Conservation (phyloP, 2,329 filamentous ascomycete genomes). For the Westerdykella ornata region DNA sequence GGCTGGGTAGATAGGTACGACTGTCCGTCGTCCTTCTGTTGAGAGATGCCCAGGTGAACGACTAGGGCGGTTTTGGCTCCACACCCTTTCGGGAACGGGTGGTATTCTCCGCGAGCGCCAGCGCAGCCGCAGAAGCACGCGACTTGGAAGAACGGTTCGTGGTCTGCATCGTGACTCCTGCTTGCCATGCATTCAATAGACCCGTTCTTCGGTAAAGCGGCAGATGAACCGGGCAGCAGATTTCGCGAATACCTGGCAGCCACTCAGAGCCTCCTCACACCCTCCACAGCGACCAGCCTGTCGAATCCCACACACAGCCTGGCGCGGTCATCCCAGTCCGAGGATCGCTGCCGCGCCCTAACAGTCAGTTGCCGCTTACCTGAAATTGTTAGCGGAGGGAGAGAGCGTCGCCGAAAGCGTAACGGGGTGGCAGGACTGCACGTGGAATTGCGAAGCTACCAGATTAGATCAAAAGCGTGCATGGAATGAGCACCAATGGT, state of each 20-base stretch:
- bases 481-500: conserved; percentile 18
- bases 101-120: conserved; percentile 15
- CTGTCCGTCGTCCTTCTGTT: conserved; percentile 7
- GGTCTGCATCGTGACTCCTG: conserved; percentile 4
- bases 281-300: conserved; percentile 11
- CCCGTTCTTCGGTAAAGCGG: conserved; percentile 16
- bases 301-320: conserved; percentile 6
- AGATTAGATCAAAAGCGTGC: conserved; percentile 9
- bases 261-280: conserved; percentile 10
- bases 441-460: conserved; percentile 16
- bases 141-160: conserved; percentile 11
- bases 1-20: conserved; percentile 3
- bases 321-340: conserved; percentile 3
- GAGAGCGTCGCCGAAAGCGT: conserved; percentile 10
- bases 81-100: conserved; percentile 18
- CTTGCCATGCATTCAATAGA: conserved; percentile 8
- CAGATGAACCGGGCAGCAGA: conserved; percentile 12
- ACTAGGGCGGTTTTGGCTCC: conserved; percentile 8
- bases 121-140: conserved; percentile 9
- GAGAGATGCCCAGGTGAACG: conserved; percentile 9
- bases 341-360: conserved; percentile 16
- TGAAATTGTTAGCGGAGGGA: conserved; percentile 12
- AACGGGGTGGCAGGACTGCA: conserved; percentile 12
- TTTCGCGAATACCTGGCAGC: conserved; percentile 3
- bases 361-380: conserved; percentile 11